Evolutionary conservation across 371 early-diverging fungal genomes (phyloP), one percentile per base, ranked within the genome.

Genomic region (Apophysomyces trapeziformis): DNA sequence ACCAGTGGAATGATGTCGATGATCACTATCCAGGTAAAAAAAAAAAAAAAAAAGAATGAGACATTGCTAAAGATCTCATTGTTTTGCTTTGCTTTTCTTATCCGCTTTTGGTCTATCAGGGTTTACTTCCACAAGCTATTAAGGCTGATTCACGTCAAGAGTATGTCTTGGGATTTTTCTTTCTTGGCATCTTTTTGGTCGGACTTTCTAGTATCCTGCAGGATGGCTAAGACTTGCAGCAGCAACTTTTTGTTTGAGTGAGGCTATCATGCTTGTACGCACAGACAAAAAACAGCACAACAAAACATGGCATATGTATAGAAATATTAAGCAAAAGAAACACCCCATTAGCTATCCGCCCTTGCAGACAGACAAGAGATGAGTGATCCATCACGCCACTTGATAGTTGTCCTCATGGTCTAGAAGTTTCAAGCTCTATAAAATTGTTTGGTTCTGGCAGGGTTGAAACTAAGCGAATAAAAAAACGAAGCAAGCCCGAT

Each of bases 1-100:
- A 84, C 86, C 5, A 82, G 84, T 18, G 92, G 92, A 1, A 92
- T 92, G 88, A 87, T 90, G 90, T 75, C 83, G 59, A 74, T 86
- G 46, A 87, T 90, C 68, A 85, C 77, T 1, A 58, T 78, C 2
- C 78, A 81, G 73, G 82, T 81, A 76, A 68, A n/a, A 21, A 58
- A 58, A 62, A 45, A 26, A 26, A 26, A 26, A 26, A 26, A 21
- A 21, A 0, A 26, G 26, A 26, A 1, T 0, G 32, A 26, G 32
- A 26, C 32, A 26, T 26, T 26, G 32, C 2, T 32, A 57, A 36
- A 18, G 14, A 26, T 38, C 16, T 37, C 32, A 13, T 44, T 45
- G 12, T 63, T 41, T 32, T 2, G 14, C 67, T 47, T 38, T 35
- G 39, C 16, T 54, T 8, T 61, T 38, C 57, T 65, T 61, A 41